Conservation (phyloP, 2,329 filamentous ascomycete species). For the Penicillium hesseltinei region DNA sequence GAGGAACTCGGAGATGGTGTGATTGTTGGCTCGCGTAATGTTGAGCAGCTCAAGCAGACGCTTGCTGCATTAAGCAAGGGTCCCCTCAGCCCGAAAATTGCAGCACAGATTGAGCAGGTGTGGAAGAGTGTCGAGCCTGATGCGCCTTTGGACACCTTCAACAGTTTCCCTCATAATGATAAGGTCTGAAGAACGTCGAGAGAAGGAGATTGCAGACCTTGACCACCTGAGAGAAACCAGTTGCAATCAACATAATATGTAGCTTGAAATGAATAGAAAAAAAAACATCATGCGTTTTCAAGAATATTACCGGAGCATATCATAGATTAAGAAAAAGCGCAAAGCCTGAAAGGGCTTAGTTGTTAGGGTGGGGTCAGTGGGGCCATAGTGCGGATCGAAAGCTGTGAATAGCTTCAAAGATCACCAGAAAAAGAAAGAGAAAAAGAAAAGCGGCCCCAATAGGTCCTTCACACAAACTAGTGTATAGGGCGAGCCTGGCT, state of each 20-base stretch:
- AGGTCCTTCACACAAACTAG: neutral
- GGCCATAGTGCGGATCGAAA: neutral
- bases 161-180: neutral
- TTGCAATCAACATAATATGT: neutral
- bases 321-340: too few species aligned
- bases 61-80: conserved; percentile 48
- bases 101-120: conserved; percentile 24
- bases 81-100: conserved; percentile 24
- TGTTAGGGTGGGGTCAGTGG: neutral
- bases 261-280: neutral
- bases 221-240: neutral
- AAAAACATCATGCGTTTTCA: neutral
- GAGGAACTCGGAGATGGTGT: conserved; percentile 18
- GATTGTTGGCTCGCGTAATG: conserved; percentile 21
- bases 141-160: conserved; percentile 23
- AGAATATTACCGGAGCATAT: too few species aligned
- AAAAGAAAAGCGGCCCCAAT: neutral
- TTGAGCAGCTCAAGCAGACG: conserved; percentile 22
- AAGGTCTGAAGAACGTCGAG: neutral
- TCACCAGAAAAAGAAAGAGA: neutral
- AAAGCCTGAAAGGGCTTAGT: neutral
- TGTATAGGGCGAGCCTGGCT: neutral
- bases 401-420: neutral
- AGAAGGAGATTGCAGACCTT: neutral
- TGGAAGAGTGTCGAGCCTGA: conserved; percentile 30